Percentiles rank a stretch among this genome's conserved stretches.
phyloP scores from a whole-genome alignment of 2,329 filamentous ascomycete species.

The Orbilia javanica region DNA sequence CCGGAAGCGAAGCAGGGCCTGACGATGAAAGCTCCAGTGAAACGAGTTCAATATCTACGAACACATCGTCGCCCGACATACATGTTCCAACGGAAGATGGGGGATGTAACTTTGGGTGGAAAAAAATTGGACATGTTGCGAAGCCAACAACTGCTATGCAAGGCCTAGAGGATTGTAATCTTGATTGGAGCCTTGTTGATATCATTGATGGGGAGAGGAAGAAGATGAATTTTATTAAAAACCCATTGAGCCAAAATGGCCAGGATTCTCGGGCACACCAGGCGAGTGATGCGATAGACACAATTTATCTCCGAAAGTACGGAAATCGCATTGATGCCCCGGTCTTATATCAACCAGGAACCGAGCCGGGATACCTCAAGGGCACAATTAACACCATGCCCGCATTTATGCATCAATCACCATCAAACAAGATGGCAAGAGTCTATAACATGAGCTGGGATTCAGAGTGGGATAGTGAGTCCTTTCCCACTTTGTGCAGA shows the following conservation, averaged over 20 bases:
- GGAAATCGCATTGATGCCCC: background rate
- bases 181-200: constrained; percentile 49
- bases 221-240: constrained; percentile 42
- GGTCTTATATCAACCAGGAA: constrained; percentile 41
- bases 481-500: background rate
- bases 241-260: background rate
- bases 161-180: background rate
- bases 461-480: constrained; percentile 33
- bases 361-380: constrained; percentile 25
- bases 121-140: constrained; percentile 18
- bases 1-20: background rate
- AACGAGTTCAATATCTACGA: background rate
- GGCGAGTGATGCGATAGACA: background rate
- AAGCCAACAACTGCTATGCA: background rate
- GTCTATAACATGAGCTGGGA: constrained; percentile 46
- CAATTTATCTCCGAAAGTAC: background rate
- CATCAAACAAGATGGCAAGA: constrained; percentile 18
- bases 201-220: background rate
- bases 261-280: background rate
- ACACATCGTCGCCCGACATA: background rate
- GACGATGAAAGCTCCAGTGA: constrained; percentile 23
- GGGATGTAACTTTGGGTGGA: constrained; percentile 31
- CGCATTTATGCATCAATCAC: constrained; percentile 28
- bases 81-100: constrained; percentile 38
- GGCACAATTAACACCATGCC: constrained; percentile 27